Evolutionary conservation across 306 rosid genomes (phyloP), one percentile per base, ranked within the genome.

Genomic region (Senna siamea): DNA sequence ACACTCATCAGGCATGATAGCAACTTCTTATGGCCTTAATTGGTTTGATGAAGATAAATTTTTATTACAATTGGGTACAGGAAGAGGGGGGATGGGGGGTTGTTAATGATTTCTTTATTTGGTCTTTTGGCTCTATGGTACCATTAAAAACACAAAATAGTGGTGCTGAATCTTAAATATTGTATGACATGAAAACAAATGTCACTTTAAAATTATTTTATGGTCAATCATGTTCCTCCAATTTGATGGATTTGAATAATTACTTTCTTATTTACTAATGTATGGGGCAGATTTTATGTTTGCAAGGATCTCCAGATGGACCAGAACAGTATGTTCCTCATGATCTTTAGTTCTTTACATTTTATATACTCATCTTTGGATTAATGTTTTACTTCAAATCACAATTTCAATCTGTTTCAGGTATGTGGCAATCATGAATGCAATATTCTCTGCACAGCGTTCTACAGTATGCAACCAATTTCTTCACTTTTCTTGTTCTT

Each of bases 361-460:
- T 70, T 73, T 46, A 18, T 55, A 57, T 72, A 30, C 78, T 64
- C 65, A 74, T 28, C 55, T 81, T 59, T 69, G 66, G 54, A 58
- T 72, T 69, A 54, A 73, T 40, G 12, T 70, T 76, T 72, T 58
- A 28, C 64, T 20, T 70, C 22, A 34, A 61, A 77, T 71, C 23
- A 52, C 76, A 28, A 51, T 54, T 46, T 22, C 37, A 22, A 74
- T 82, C 55, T 30, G 76, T 81, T 88, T 72, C 95, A 94, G 96
- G 87, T 89, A 94, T 75, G 99, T 94, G 66, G 97, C 99, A 73
- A 85, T 89, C 80, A 89, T 92, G 99, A 94, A 94, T 85, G 72
- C 97, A 46, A 94, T 94, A 80, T 92, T 94, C 74, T 94, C 97
- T 76, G 99, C 99, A 19, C 96, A 94, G 73, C 95, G 80, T 58